Base-by-base conservation (phyloP, 257 asterid species). In the Penstemon davidsonii region DNA sequence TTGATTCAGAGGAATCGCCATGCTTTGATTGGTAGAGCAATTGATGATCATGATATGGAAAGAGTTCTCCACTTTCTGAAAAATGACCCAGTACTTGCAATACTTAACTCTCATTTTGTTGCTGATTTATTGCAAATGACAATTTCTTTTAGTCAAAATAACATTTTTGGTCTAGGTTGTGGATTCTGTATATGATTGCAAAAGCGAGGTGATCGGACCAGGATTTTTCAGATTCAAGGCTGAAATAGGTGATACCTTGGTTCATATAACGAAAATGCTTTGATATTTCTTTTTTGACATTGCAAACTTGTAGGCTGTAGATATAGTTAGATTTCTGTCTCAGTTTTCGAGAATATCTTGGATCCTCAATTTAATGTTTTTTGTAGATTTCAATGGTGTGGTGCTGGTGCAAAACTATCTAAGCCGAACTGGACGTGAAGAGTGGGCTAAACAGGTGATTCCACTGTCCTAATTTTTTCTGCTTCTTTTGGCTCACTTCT, bases 121-220 rank as follows among this genome's bases (percentile, higher is more conserved):
- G 46, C 59, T 64, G 10, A 71, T 51, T 59, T 46, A 64, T 57
- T 45, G 70, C 42, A 18, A 19, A 67, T 57, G 62, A 54, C 68
- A 52, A 43, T 51, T 13, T 53, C 58, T 61, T 63, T 77, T 76
- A 70, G 68, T 44, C 9, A 37, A 72, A 12, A 41, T 60, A 54
- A 5, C 12, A 8, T 46, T 72, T 73, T 50, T 62, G 41, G 64
- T 69, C 67, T 77, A 94, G 96, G 99, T 90, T 74, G 99, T 94
- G 19, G 96, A 91, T 87, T 60, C 95, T 45, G 89, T 90, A 36
- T 86, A 94, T 75, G 99, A 94, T 83, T 88, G 94, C 91, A 94
- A 94, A 78, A 91, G 97, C 7, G 99, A 94, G 95, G 99, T 94
- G 81, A 91, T 94, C 67, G 99, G 97, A 61, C 99, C 99, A 12